Base-by-base conservation (phyloP, 257 asterid species). In the Cinchona pubescens region DNA sequence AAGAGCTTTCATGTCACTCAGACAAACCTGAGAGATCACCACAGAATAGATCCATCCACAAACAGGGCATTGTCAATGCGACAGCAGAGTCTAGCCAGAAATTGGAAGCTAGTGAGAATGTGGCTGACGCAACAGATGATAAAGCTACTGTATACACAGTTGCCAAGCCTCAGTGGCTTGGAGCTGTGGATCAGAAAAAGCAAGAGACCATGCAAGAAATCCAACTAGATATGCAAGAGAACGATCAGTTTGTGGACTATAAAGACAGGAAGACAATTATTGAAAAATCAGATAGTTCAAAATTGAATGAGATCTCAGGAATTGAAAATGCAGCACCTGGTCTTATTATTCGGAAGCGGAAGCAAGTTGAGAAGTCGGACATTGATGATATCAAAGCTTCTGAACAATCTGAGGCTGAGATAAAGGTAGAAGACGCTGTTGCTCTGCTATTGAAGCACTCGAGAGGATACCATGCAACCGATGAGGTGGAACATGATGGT, bases 281-380 rank as follows among this genome's bases (percentile, higher is more conserved):
- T 82, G 84, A 67, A 66, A 72, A 80, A 64, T 34, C 88, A 40
- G 86, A 85, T 61, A 46, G 72, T 55, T 62, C 83, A 61, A 75
- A 72, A 45, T 86, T 49, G 48, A 79, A 63, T 63, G 84, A 70
- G 0, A 73, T 72, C 29, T 75, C 75, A 51, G 90, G 80, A 76
- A 79, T 93, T 79, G 98, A 94, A 85, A 87, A 79, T 76, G 99
- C 99, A 18, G 96, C 96, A 74, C 98, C 99, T 40, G 99, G 99
- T 81, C 87, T 95, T 34, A 90, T 92, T 65, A 87, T 95, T 76
- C 88, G 99, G 90, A 95, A 90, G 82, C 89, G 99, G 56, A 95
- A 92, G 88, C 88, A 82, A 70, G 88, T 83, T 27, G 90, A 76
- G 29, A 83, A 82, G 75, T 53, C 88, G 61, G 81, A 78, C 46